Evolutionary conservation across 495 filamentous ascomycete species (phyloP).

Genomic region (Penicillium subrubescens): DNA sequence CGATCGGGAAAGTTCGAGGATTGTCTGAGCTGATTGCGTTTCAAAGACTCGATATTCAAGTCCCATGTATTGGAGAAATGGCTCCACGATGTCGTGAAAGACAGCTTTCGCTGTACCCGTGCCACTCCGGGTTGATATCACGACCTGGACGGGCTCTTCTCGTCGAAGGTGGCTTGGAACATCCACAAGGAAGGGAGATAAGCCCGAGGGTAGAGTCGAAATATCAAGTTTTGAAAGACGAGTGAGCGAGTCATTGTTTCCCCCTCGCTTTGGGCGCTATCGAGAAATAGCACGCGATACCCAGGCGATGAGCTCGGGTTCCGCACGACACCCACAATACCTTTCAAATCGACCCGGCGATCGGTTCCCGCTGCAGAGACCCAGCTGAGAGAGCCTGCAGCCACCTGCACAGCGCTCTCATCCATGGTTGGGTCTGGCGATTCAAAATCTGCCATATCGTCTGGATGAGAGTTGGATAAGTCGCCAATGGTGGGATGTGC

Average conservation of each 20-base stretch:
- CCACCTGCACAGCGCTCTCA: conserved; percentile 7
- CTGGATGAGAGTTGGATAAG: background rate
- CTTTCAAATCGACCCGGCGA: conserved; percentile 22
- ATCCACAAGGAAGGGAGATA: conserved; percentile 24
- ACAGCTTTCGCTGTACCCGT: conserved; percentile 60
- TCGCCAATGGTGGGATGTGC: background rate
- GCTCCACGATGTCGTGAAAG: conserved; percentile 58
- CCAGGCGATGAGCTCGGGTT: background rate
- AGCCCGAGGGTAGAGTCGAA: conserved; percentile 13
- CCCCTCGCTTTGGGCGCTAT: background rate
- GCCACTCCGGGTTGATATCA: conserved; percentile 77
- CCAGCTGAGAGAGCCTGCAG: conserved; percentile 22
- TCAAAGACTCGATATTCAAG: conserved; percentile 51
- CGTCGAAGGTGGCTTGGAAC: conserved; percentile 30
- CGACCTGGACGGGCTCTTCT: conserved; percentile 53
- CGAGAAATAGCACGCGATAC: conserved; percentile 33
- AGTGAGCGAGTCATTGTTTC: background rate
- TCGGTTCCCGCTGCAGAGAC: conserved; percentile 14
- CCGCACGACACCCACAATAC: conserved; percentile 36
- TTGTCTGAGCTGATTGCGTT: conserved; percentile 60
- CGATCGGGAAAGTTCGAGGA: conserved; percentile 59
- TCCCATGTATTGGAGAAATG: conserved; percentile 54
- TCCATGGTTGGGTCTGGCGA: background rate
- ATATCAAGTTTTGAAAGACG: conserved; percentile 23
- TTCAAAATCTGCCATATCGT: background rate